A percentile compares a stretch with the other conserved stretches of the same genome.
Evolutionary conservation across 257 asterid genomes (phyloP).

Genomic region (Nicotiana undulata): DNA sequence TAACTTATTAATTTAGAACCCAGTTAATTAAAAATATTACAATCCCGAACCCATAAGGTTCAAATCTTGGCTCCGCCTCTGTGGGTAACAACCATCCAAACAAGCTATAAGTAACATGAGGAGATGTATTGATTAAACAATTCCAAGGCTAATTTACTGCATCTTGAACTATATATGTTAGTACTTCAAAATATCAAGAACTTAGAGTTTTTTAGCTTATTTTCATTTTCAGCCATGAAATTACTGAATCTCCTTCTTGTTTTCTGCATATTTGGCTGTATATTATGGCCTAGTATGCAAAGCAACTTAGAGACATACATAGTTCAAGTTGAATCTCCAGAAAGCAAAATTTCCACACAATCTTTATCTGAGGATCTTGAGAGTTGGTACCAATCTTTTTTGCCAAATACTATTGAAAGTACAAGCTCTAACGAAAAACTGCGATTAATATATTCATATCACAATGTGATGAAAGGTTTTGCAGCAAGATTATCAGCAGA

Average conservation of each 20-base stretch:
- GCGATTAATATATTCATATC: conserved; percentile 24
- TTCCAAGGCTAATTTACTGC: background rate
- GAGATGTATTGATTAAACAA: background rate
- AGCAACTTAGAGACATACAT: conserved; percentile 26
- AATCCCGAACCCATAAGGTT: no score
- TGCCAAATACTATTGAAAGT: conserved; percentile 11
- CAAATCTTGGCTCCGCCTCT: no score
- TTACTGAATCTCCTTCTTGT: background rate
- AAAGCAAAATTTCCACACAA: background rate
- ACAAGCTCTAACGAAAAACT: background rate
- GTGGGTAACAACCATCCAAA: no score
- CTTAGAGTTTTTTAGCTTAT: background rate
- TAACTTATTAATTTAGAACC: no score
- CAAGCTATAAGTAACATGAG: background rate
- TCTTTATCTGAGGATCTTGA: conserved; percentile 10
- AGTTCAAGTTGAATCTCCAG: conserved; percentile 30
- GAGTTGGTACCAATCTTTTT: conserved; percentile 33
- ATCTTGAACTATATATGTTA: background rate
- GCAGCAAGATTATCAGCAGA: conserved; percentile 38
- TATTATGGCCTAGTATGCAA: background rate
- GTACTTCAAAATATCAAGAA: no score
- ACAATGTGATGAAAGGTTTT: conserved; percentile 35
- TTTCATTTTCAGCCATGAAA: background rate
- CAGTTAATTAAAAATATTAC: no score
- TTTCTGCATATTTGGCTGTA: background rate